Evolutionary conservation across 108 stramenopile species (phyloP).

Genomic region (Bacterosira constricta): DNA sequence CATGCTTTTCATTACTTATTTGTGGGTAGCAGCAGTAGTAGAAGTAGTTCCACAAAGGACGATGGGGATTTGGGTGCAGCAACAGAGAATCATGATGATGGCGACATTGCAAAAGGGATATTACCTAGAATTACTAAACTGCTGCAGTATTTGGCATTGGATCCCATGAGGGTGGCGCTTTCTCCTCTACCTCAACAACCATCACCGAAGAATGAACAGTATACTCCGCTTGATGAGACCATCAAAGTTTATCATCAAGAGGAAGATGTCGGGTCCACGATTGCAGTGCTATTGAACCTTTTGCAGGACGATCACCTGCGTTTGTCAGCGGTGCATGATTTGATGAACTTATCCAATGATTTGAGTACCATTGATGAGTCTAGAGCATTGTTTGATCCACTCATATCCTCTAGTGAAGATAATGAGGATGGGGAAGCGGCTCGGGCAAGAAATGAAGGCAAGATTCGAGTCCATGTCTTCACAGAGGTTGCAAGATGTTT

Average conservation of each 20-base stretch:
- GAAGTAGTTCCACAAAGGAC: neutral
- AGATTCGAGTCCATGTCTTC: slow-evolving; percentile 34
- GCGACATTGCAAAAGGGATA: slow-evolving; percentile 20
- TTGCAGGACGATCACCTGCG: neutral
- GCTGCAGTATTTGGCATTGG: slow-evolving; percentile 17
- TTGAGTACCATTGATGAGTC: slow-evolving; percentile 31
- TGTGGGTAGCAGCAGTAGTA: neutral
- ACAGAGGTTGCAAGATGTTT: slow-evolving; percentile 4
- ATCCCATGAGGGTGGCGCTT: slow-evolving; percentile 26
- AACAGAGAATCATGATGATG: neutral
- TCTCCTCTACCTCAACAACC: neutral
- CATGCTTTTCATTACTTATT: slow-evolving; percentile 52
- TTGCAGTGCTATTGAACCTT: slow-evolving; percentile 24
- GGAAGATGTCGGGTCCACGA: slow-evolving; percentile 33
- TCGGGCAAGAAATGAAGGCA: neutral
- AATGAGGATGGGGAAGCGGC: neutral
- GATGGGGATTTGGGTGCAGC: neutral
- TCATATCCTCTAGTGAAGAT: neutral
- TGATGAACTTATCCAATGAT: slow-evolving; percentile 38
- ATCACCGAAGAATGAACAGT: neutral
- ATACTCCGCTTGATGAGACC: neutral
- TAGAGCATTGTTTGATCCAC: slow-evolving; percentile 28
- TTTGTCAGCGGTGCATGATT: slow-evolving; percentile 27
- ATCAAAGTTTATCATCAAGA: slow-evolving; percentile 1
- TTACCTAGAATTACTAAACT: slow-evolving; percentile 20